Evolutionary conservation across 208 protist genomes (phyloP).

Genomic region (Hexamita inflata): DNA sequence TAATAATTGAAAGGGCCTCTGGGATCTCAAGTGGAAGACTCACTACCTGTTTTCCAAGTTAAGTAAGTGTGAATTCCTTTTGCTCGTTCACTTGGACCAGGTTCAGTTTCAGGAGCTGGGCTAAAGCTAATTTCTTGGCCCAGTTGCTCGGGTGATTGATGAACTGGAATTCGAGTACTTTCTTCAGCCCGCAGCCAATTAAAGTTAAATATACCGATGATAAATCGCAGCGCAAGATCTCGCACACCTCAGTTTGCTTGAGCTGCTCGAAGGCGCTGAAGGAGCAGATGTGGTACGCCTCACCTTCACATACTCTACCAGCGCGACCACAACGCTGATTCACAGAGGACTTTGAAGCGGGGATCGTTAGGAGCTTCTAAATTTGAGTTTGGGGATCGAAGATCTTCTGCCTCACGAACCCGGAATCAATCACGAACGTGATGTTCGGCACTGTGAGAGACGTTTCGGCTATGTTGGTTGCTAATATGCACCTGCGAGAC

Average conservation of each 20-base stretch:
- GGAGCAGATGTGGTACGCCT: conserved; percentile 78
- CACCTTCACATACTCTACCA: conserved; percentile 64
- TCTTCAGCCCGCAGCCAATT: conserved; percentile 58
- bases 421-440: conserved; percentile 49
- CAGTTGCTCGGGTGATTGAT: background rate
- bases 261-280: conserved; percentile 50
- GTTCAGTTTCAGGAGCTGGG: no score
- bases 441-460: conserved; percentile 56
- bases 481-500: no score
- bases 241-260: conserved; percentile 57
- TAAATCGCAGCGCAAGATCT: conserved; percentile 68
- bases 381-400: conserved; percentile 87
- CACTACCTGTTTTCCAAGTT: no score
- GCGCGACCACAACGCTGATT: conserved; percentile 55
- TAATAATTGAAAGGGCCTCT: no score
- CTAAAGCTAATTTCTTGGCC: background rate
- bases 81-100: no score
- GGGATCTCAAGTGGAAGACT: no score
- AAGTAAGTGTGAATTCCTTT: no score
- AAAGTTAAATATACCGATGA: conserved; percentile 64
- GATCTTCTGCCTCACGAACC: conserved; percentile 55
- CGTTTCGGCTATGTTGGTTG: conserved; percentile 62
- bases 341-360: conserved; percentile 46
- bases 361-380: conserved; percentile 70
- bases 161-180: conserved; percentile 54